A percentile compares a stretch with the other conserved stretches of the same genome.
phyloP scores from a whole-genome alignment of 768 basidiomycete genomes.

The Pisolithus tinctorius region DNA sequence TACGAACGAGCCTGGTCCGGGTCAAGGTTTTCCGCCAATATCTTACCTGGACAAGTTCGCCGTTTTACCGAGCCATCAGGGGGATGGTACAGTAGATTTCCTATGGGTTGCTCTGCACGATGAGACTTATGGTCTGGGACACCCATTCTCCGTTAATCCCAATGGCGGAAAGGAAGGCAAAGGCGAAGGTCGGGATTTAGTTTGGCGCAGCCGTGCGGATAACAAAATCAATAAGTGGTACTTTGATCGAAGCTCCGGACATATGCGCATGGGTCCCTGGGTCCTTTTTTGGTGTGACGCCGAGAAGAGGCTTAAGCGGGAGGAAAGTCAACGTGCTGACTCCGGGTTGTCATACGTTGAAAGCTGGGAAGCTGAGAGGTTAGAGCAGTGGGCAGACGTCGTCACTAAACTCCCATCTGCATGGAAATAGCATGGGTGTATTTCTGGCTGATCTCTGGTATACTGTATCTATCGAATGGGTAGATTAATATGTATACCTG shows the following conservation, averaged over 20 bases:
- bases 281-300: constrained; percentile 98
- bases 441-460: no score
- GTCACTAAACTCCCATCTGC: constrained; percentile 69
- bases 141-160: constrained; percentile 90
- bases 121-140: constrained; percentile 94
- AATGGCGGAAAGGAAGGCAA: constrained; percentile 88
- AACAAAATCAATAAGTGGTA: constrained; percentile 99
- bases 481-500: no score
- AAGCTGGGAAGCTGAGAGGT: constrained; percentile 67
- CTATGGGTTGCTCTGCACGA: constrained; percentile 98
- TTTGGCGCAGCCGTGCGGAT: constrained; percentile 89
- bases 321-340: constrained; percentile 57
- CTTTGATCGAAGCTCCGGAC: constrained; percentile 91
- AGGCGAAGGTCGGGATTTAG: constrained; percentile 88
- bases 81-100: constrained; percentile 98
- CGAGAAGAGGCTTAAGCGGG: constrained; percentile 73
- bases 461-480: no score
- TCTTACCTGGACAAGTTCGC: constrained; percentile 99
- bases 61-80: constrained; percentile 89
- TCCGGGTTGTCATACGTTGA: constrained; percentile 67
- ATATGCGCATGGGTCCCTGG: constrained; percentile 81
- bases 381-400: constrained; percentile 61
- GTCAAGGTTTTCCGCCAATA: constrained; percentile 38
- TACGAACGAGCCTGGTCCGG: constrained; percentile 52
- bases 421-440: constrained; percentile 46